These are phyloP conservation scores for Populus hybrid DNA, from an alignment of 441 rosid genomes.

Conservation along the genomic window DNA sequence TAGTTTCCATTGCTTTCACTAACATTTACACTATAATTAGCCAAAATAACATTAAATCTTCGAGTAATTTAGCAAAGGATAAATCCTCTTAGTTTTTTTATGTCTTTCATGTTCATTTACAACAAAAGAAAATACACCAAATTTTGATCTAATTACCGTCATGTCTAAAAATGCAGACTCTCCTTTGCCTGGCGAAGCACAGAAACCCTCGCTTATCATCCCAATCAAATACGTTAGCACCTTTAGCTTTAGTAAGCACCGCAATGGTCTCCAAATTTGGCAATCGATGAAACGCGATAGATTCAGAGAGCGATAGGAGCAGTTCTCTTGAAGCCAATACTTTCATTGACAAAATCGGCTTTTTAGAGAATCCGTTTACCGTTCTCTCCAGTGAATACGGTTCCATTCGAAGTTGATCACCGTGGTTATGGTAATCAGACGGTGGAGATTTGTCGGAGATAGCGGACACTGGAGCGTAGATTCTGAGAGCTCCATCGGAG, in stretches of 20 bases:
- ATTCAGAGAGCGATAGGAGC: slow-evolving; percentile 84
- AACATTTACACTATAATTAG: background rate
- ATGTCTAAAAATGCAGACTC: slow-evolving; percentile 85
- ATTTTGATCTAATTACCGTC: slow-evolving; percentile 49
- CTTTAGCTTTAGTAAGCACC: slow-evolving; percentile 88
- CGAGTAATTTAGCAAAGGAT: too few species aligned
- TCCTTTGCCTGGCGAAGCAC: slow-evolving; percentile 92
- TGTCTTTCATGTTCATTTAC: background rate
- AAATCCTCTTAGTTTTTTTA: background rate
- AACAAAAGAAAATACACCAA: background rate
- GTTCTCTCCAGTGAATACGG: slow-evolving; percentile 57
- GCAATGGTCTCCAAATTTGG: slow-evolving; percentile 90
- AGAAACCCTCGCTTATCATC: slow-evolving; percentile 87
- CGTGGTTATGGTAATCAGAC: slow-evolving; percentile 36
- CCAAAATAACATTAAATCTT: background rate
- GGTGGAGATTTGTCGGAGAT: slow-evolving; percentile 41
- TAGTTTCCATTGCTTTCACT: background rate
- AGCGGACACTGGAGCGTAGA: slow-evolving; percentile 64
- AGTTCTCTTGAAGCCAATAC: slow-evolving; percentile 70
- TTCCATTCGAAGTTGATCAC: slow-evolving; percentile 54
- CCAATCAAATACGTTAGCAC: slow-evolving; percentile 92
- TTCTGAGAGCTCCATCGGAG: slow-evolving; percentile 87
- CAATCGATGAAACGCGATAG: slow-evolving; percentile 81
- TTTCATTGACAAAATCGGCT: slow-evolving; percentile 63
- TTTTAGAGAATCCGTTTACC: slow-evolving; percentile 71